Conservation (phyloP, 441 rosid genomes). For the Erodium trifolium region DNA sequence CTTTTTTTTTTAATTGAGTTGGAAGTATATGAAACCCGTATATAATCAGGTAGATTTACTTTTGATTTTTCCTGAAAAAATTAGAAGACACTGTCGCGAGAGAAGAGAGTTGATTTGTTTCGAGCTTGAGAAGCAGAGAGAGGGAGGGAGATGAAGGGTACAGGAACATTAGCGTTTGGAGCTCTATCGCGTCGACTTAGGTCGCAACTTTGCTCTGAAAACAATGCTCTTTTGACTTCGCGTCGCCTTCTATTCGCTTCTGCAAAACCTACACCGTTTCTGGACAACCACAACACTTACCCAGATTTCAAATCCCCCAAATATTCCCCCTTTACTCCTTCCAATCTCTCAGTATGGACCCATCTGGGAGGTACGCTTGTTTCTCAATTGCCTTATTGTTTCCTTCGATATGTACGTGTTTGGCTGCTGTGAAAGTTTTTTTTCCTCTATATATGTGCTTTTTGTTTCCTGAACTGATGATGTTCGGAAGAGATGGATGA, state of each 20-base stretch:
- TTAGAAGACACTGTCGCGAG: no score
- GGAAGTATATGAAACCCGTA: no score
- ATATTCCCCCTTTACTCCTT: conserved; percentile 23
- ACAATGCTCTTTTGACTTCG: conserved; percentile 19
- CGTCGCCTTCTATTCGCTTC: conserved; percentile 29
- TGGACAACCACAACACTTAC: conserved; percentile 8
- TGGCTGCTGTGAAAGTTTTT: neutral
- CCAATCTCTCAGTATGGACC: conserved; percentile 26
- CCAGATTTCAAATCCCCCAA: neutral
- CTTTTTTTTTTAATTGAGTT: no score
- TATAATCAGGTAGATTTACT: no score
- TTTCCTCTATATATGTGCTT: neutral
- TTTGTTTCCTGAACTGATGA: neutral
- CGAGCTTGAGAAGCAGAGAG: neutral
- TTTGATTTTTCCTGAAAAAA: no score
- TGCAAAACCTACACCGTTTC: conserved; percentile 19
- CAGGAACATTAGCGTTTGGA: conserved; percentile 7
- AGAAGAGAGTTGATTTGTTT: no score
- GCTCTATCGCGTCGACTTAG: conserved; percentile 13
- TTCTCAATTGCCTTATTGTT: neutral
- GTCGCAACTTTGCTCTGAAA: conserved; percentile 5
- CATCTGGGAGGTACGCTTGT: conserved; percentile 35
- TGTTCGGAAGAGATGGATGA: neutral
- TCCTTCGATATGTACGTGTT: neutral
- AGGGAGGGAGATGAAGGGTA: neutral